Evolutionary conservation across 1,139 yeast species (phyloP), one percentile per base, ranked within the genome.

Genomic region (Geotrichum candidum): DNA sequence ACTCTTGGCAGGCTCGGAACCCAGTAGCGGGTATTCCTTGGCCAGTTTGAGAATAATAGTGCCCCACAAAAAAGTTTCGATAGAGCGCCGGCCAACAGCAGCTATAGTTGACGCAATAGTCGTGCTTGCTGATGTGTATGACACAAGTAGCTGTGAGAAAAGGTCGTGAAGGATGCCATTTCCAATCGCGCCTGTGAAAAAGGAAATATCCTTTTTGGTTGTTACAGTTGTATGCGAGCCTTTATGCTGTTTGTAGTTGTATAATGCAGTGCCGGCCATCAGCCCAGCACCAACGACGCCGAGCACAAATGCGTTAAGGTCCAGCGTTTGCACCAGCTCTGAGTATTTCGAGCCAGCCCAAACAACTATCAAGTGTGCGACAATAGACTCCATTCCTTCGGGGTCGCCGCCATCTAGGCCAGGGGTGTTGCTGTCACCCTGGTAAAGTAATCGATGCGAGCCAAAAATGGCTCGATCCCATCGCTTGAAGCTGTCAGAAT

Each of bases 271-370:
- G 22, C 48, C 22, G 18, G 48, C 48, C 18, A 41, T 23, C 48
- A 41, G 23, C 18, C 48, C 48, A 3, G 48, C 18, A 10, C 48
- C 48, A 41, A 41, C 10, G 9, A 41, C 57, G 23, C 77, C 77
- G 6, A 69, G 63, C n/a, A 67, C 58, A 0, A 68, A 57, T 5
- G 73, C 60, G 50, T 72, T 72, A 35, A 63, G 61, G 10, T 18
- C 48, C 23, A 41, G 48, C 18, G 48, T 41, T 15, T 41, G 48
- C 22, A 41, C 23, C 22, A 41, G 48, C 18, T 41, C 48, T 41
- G 48, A 41, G 22, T 41, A 41, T 18, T 41, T 41, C n/a, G 48
- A 41, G 18, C 48, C 48, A n/a, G 48, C 48, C 51, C 51, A 45
- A 13, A 50, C 18, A 10, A 54, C n/a, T 7, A 23, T 18, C n/a